phyloP scores from a whole-genome alignment of 768 basidiomycete genomes.

The Hydnum rufescens region DNA sequence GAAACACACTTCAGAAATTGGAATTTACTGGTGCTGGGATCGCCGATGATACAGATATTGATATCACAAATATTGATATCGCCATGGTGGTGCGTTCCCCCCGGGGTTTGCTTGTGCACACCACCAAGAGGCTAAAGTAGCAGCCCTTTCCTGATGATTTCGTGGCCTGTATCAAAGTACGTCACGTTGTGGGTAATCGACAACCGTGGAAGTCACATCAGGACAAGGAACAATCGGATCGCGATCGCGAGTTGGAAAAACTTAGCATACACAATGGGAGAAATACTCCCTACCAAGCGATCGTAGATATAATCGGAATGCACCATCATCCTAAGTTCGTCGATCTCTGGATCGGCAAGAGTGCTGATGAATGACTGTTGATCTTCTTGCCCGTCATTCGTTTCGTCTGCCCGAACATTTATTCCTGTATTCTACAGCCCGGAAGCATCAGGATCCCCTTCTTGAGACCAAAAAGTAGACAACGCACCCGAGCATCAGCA shows the following conservation, averaged over 20 bases:
- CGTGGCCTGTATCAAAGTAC: slow-evolving; percentile 56
- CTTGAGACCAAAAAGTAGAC: too few relatives aligned
- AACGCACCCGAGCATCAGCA: slow-evolving; percentile 69
- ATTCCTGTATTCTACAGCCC: background rate
- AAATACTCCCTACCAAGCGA: slow-evolving; percentile 82
- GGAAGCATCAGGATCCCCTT: too few relatives aligned
- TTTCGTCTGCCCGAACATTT: slow-evolving; percentile 38
- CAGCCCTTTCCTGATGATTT: slow-evolving; percentile 96
- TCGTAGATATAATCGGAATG: slow-evolving; percentile 88
- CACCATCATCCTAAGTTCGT: slow-evolving; percentile 88
- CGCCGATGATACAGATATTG: slow-evolving; percentile 95
- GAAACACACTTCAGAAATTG: slow-evolving; percentile 87
- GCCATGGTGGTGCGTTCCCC: slow-evolving; percentile 93
- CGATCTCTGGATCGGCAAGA: slow-evolving; percentile 83
- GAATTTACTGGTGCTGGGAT: slow-evolving; percentile 90
- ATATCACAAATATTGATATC: too few relatives aligned
- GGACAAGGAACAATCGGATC: background rate
- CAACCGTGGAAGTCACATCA: too few relatives aligned
- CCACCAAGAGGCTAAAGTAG: slow-evolving; percentile 97
- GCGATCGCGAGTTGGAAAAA: background rate
- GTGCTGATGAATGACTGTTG: slow-evolving; percentile 45
- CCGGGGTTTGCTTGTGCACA: slow-evolving; percentile 87
- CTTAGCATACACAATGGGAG: slow-evolving; percentile 80
- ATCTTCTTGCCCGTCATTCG: slow-evolving; percentile 35
- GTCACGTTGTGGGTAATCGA: too few relatives aligned